A percentile compares a stretch with the other conserved stretches of the same genome.
phyloP scores from a whole-genome alignment of 2,329 filamentous ascomycete genomes.

The Fusarium staphyleae region DNA sequence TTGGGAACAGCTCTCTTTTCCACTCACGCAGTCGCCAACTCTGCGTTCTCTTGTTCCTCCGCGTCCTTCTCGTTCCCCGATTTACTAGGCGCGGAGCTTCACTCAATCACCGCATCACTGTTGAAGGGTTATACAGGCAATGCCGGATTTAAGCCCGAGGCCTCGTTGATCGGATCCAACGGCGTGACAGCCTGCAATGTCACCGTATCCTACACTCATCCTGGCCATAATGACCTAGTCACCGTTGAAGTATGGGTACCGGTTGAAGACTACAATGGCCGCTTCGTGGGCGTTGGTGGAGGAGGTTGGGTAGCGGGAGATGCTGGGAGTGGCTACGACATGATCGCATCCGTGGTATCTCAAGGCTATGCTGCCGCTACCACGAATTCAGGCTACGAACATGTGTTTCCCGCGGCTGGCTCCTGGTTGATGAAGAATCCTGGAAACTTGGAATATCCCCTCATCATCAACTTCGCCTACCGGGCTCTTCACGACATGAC shows the following conservation, averaged over 20 bases:
- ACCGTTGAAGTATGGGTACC: conserved; percentile 1
- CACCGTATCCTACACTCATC: neutral
- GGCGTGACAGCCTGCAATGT: conserved; percentile 5
- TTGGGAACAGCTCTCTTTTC: too few relatives aligned
- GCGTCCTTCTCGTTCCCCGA: too few relatives aligned
- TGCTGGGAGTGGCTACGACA: neutral
- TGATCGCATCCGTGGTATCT: neutral
- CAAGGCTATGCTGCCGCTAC: conserved; percentile 3
- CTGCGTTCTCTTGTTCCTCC: too few relatives aligned
- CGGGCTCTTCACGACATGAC: neutral
- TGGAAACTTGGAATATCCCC: neutral
- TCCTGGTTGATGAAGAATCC: neutral
- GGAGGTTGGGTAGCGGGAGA: conserved; percentile 2
- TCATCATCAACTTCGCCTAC: conserved; percentile 1
- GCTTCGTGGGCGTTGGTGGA: conserved; percentile 2
- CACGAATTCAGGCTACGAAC: neutral
- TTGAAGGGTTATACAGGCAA: too few relatives aligned
- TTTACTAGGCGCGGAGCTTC: too few relatives aligned
- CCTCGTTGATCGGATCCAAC: too few relatives aligned
- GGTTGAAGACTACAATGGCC: conserved; percentile 1
- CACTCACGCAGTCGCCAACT: too few relatives aligned
- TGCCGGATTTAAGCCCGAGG: too few relatives aligned
- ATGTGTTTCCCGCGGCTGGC: neutral
- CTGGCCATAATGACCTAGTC: neutral
- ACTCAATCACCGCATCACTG: too few relatives aligned